Evolutionary conservation across 1,284 basidiomycete species (phyloP), one percentile per base, ranked within the genome.

Genomic region (Tremellales sp.): DNA sequence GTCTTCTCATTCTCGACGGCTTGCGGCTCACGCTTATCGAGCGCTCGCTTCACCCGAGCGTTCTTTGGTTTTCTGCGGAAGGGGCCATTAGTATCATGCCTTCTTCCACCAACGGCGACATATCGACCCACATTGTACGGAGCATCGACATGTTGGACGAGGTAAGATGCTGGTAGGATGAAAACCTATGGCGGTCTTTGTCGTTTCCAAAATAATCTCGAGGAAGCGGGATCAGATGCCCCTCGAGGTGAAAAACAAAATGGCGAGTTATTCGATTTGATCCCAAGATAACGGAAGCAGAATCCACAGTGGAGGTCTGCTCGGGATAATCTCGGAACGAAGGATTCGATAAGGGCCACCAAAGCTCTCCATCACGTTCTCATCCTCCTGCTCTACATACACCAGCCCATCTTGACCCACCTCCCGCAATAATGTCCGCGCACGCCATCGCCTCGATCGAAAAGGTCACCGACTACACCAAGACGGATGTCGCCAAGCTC

Each of bases 41-140:
- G 68, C 0, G 83, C 94, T 54, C 95, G 81, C 75, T 98, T 99
- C n/a, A 89, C 87, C 33, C 94, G 83, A 1, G 95, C 94, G 79
- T 95, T 97, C 76, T 88, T 91, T 26, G 94, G 91, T 78, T 97
- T 97, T 72, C 90, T 91, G 50, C 13, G 18, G 29, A 29, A 21
- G 10, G 38, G 35, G 38, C 43, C 22, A 46, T 31, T 27, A 7
- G 18, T n/a, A 13, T 10, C 4, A 4, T 16, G 37, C 21, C 12
- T 31, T 21, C 19, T 18, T 22, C 16, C 9, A 25, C n/a, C 18
- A 25, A 47, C 10, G 16, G 16, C 18, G 16, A 13, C 13, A 19
- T n/a, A 25, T 36, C 16, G 1, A 58, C 67, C 60, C 39, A 71
- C 69, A 71, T 61, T 28, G 69, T 71, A 46, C 69, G 57, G 21